Conservation (phyloP, 192 early-diverging fungal species). For the Podila horticola region DNA sequence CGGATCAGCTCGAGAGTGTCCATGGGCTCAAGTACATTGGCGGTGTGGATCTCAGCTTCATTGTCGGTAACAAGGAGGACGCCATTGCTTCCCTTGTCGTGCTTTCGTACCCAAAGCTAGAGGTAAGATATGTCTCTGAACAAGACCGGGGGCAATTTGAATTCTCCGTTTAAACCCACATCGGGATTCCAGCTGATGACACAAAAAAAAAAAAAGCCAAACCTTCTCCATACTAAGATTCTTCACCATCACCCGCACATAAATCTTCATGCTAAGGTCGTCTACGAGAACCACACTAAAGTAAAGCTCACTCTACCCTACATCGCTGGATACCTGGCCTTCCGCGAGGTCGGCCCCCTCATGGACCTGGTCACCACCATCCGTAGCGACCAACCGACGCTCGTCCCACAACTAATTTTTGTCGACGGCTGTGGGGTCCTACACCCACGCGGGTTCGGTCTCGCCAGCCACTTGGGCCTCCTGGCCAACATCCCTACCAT, state of each 20-base stretch:
- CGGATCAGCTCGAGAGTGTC: constrained; percentile 1
- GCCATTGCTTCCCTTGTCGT: constrained; percentile 84
- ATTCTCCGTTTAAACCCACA: too few relatives aligned
- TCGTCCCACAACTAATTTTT: constrained; percentile 81
- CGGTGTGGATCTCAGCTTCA: constrained; percentile 84
- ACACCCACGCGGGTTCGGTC: constrained; percentile 90
- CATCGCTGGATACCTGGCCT: constrained; percentile 91
- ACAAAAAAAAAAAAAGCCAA: too few relatives aligned
- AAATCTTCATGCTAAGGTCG: constrained; percentile 40
- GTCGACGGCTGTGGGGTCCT: constrained; percentile 91
- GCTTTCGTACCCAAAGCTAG: constrained; percentile 71
- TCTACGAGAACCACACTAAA: constrained; percentile 69
- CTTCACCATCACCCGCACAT: neutral
- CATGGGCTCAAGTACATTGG: constrained; percentile 66
- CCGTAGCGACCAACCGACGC: constrained; percentile 54
- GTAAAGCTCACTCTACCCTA: constrained; percentile 82
- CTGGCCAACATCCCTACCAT: constrained; percentile 78
- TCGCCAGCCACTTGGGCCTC: constrained; percentile 87
- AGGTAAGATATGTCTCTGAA: constrained; percentile 41
- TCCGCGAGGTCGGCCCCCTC: constrained; percentile 83
- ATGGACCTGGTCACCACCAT: constrained; percentile 65
- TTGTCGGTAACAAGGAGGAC: constrained; percentile 55
- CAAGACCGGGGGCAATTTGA: too few relatives aligned
- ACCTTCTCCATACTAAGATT: neutral
- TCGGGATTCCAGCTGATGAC: too few relatives aligned